These are phyloP conservation scores for Fusarium tupiense DNA, from an alignment of 2,329 filamentous ascomycete species.

Conservation along the genomic window DNA sequence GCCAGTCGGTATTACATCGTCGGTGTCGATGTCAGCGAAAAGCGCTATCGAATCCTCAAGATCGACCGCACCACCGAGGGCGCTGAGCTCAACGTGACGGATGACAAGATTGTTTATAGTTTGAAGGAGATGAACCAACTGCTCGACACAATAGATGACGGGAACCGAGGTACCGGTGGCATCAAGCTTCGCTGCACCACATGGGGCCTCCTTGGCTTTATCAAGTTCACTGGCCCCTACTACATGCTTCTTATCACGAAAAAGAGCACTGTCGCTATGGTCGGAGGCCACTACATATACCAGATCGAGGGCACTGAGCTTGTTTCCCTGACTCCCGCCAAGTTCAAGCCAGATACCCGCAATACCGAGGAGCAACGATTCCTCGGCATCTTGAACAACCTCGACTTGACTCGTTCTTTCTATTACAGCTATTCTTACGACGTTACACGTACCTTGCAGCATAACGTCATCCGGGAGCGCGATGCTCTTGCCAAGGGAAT, in stretches of 20 bases:
- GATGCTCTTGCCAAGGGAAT: constrained; percentile 73
- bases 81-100: constrained; percentile 81
- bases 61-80: constrained; percentile 88
- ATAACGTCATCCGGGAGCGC: constrained; percentile 88
- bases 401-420: constrained; percentile 90
- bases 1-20: constrained; percentile 93
- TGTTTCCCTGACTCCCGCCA: constrained; percentile 82
- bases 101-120: constrained; percentile 95
- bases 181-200: constrained; percentile 89
- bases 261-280: constrained; percentile 93
- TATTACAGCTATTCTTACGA: constrained; percentile 99
- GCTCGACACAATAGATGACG: constrained; percentile 94
- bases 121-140: constrained; percentile 92
- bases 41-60: constrained; percentile 89
- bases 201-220: constrained; percentile 95
- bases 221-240: constrained; percentile 93
- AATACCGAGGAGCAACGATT: constrained; percentile 92
- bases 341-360: constrained; percentile 77
- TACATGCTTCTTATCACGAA: constrained; percentile 99
- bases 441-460: constrained; percentile 89
- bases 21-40: constrained; percentile 89
- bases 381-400: constrained; percentile 85
- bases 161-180: constrained; percentile 89
- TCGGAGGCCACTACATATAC: constrained; percentile 95
- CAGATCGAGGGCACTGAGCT: constrained; percentile 94